Conservation (phyloP, 179 eudicot species). For the Pouteria campechiana region DNA sequence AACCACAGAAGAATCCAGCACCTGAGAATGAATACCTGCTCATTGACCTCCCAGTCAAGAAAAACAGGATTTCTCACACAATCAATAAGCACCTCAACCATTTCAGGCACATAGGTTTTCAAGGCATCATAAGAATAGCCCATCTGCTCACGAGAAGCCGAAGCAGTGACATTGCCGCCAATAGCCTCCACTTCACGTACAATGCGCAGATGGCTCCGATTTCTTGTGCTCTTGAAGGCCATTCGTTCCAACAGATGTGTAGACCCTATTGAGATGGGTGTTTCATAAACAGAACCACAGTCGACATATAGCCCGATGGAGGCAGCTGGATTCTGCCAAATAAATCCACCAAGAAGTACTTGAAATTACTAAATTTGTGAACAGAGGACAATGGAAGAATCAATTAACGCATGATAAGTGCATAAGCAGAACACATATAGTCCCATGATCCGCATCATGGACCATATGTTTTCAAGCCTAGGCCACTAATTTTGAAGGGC, state of each 20-base stretch:
- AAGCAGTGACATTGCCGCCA: conserved; percentile 73
- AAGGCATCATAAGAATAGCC: conserved; percentile 77
- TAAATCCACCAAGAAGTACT: too few species aligned
- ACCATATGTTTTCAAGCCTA: too few species aligned
- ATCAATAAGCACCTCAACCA: conserved; percentile 92
- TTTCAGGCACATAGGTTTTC: conserved; percentile 79
- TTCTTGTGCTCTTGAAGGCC: conserved; percentile 88
- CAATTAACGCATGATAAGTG: too few species aligned
- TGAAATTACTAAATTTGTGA: too few species aligned
- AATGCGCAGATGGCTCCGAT: conserved; percentile 78
- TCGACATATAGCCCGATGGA: conserved; percentile 84
- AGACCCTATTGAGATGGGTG: conserved; percentile 52
- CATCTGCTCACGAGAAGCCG: conserved; percentile 89
- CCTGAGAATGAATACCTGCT: conserved; percentile 42
- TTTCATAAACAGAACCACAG: conserved; percentile 81
- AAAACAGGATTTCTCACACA: conserved; percentile 85
- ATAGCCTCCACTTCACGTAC: conserved; percentile 95
- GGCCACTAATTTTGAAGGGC: not conserved
- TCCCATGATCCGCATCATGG: too few species aligned
- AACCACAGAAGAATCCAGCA: not conserved
- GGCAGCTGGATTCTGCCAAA: conserved; percentile 65
- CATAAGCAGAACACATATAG: too few species aligned
- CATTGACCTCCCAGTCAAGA: conserved; percentile 92
- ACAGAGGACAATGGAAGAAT: too few species aligned
- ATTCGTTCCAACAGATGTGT: conserved; percentile 94